Conservation (phyloP, 345 rosid species). For the Raphanus sativus region DNA sequence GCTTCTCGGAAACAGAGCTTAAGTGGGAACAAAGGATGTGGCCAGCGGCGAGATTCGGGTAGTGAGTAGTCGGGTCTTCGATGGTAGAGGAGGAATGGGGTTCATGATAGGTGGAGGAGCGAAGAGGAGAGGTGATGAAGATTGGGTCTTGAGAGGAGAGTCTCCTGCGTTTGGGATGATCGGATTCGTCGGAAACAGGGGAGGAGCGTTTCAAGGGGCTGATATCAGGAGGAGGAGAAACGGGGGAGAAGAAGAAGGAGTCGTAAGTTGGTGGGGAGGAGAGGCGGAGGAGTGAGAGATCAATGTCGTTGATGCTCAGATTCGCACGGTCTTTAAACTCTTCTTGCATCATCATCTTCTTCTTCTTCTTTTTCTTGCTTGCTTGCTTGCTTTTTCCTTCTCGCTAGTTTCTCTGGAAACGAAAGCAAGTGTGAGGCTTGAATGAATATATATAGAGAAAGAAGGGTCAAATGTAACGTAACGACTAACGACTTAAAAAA, state of each 20-base stretch:
- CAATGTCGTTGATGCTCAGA: slow-evolving; percentile 30
- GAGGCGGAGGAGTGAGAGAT: slow-evolving; percentile 38
- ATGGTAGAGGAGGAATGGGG: not conserved
- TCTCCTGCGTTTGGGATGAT: slow-evolving; percentile 29
- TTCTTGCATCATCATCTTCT: slow-evolving; percentile 13
- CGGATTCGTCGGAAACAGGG: slow-evolving; percentile 34
- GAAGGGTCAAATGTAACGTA: not conserved
- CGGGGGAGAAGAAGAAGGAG: not conserved
- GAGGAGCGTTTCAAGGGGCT: slow-evolving; percentile 36
- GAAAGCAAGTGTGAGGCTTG: not conserved
- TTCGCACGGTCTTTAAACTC: slow-evolving; percentile 6
- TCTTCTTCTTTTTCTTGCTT: not conserved
- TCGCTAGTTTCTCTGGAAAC: not conserved
- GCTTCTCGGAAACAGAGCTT: slow-evolving; percentile 12
- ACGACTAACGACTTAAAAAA: not conserved
- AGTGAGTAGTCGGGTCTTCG: not conserved
- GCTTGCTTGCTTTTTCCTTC: not conserved
- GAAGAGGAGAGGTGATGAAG: slow-evolving; percentile 20
- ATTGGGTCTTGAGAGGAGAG: slow-evolving; percentile 6
- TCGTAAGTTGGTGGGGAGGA: slow-evolving; percentile 23
- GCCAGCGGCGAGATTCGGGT: not conserved
- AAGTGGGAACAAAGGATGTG: not conserved
- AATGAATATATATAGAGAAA: not conserved
- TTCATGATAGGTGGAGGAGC: slow-evolving; percentile 5
- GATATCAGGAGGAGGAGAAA: not conserved